phyloP scores from a whole-genome alignment of 345 rosid genomes.

The Salix viminalis region DNA sequence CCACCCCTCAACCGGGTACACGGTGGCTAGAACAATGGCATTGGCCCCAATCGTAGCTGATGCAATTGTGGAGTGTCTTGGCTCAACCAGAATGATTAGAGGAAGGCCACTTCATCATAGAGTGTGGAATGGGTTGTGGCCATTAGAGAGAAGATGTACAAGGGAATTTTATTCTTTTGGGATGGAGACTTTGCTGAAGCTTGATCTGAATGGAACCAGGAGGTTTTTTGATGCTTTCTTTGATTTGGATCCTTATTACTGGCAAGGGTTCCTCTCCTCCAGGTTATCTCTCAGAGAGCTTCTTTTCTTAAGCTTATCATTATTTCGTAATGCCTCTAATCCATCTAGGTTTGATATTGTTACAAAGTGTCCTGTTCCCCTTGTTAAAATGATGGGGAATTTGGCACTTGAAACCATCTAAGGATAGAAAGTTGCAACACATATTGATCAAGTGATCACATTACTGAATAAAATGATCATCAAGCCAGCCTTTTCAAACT shows the following conservation, averaged over 20 bases:
- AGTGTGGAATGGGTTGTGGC: conserved; percentile 62
- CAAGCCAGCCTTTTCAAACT: no score
- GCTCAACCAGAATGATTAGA: conserved; percentile 60
- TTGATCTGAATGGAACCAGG: conserved; percentile 47
- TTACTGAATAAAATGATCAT: background rate
- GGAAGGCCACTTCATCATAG: conserved; percentile 47
- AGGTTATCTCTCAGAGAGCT: conserved; percentile 49
- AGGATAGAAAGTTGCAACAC: background rate
- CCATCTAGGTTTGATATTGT: conserved; percentile 47
- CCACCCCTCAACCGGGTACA: conserved; percentile 70
- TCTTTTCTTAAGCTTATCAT: conserved; percentile 31
- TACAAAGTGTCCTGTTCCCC: conserved; percentile 55
- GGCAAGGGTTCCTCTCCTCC: conserved; percentile 66
- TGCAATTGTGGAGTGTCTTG: conserved; percentile 58
- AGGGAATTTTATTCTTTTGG: conserved; percentile 56
- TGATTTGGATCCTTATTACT: conserved; percentile 49
- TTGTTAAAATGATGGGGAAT: conserved; percentile 53
- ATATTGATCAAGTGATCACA: background rate
- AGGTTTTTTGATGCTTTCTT: conserved; percentile 64
- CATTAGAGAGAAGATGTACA: conserved; percentile 34
- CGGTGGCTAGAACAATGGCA: conserved; percentile 53
- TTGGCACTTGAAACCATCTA: conserved; percentile 49
- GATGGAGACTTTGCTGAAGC: conserved; percentile 66
- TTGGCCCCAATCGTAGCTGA: conserved; percentile 44
- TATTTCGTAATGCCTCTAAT: conserved; percentile 47